A percentile compares a stretch with the other conserved stretches of the same genome.
These are phyloP conservation scores for Yamadazyma diddensiae DNA, from an alignment of 1,139 yeast genomes.

Conservation along the genomic window DNA sequence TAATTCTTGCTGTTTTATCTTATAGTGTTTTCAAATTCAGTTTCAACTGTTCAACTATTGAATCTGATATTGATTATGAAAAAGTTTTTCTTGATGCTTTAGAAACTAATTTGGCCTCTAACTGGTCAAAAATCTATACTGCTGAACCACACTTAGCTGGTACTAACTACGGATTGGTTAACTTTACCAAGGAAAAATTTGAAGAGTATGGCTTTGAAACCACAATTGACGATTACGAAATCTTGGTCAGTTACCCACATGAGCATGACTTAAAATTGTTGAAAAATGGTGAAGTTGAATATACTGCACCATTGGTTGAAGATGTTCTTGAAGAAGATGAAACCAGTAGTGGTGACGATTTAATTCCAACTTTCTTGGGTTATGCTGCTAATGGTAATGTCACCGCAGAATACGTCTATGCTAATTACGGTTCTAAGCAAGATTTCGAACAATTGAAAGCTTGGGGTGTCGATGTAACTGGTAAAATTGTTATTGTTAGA, in stretches of 20 bases:
- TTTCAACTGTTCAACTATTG: background rate
- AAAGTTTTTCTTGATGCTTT: conserved; percentile 34
- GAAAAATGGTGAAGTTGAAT: conserved; percentile 34
- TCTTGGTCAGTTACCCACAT: conserved; percentile 52
- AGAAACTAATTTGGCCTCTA: conserved; percentile 46
- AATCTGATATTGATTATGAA: conserved; percentile 14
- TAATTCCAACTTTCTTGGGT: conserved; percentile 44
- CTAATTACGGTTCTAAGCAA: conserved; percentile 36
- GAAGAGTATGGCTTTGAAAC: conserved; percentile 59
- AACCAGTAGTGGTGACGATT: conserved; percentile 50
- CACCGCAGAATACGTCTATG: conserved; percentile 43
- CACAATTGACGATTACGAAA: conserved; percentile 53
- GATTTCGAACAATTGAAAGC: conserved; percentile 35
- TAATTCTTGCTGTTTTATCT: background rate
- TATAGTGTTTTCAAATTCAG: background rate
- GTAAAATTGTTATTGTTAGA: conserved; percentile 41
- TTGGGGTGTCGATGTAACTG: conserved; percentile 36
- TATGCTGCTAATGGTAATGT: conserved; percentile 50
- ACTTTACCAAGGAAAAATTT: conserved; percentile 63
- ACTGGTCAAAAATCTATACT: conserved; percentile 57
- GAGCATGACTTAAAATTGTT: conserved; percentile 45
- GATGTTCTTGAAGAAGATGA: conserved; percentile 71
- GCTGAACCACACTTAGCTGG: conserved; percentile 72
- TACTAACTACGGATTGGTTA: conserved; percentile 56
- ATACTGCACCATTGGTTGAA: conserved; percentile 66